These are phyloP conservation scores for Jaminaea rosea DNA, from an alignment of 1,284 basidiomycete genomes.

Conservation along the genomic window DNA sequence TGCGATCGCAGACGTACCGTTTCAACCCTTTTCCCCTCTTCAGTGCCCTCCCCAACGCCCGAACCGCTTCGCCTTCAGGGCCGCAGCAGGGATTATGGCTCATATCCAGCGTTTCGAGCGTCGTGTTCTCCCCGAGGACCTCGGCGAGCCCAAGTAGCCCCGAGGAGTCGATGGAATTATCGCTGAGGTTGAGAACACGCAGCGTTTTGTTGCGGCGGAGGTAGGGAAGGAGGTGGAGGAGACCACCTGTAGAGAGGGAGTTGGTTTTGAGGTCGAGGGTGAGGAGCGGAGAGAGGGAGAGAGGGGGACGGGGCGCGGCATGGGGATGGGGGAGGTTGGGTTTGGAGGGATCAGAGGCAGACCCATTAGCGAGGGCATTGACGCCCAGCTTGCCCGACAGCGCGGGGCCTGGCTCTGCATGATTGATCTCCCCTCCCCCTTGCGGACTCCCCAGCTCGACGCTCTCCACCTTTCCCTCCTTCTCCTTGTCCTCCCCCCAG, in stretches of 20 bases:
- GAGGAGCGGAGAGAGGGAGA: too few relatives aligned
- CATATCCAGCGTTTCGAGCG: constrained; percentile 84
- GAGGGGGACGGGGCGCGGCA: too few relatives aligned
- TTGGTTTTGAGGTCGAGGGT: constrained; percentile 87
- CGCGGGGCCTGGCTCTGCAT: constrained; percentile 28
- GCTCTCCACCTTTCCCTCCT: too few relatives aligned
- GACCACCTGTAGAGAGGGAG: constrained; percentile 62
- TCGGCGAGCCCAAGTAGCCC: constrained; percentile 77
- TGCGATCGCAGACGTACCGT: too few relatives aligned
- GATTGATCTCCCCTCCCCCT: too few relatives aligned
- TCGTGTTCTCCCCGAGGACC: constrained; percentile 88
- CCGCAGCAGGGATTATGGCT: constrained; percentile 88
- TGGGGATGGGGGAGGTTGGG: too few relatives aligned
- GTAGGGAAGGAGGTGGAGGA: constrained; percentile 84
- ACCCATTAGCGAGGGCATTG: too few relatives aligned
- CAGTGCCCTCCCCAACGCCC: too few relatives aligned
- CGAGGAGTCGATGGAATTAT: constrained; percentile 79
- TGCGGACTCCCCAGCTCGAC: too few relatives aligned
- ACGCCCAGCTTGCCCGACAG: constrained; percentile 49
- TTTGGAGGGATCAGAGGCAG: too few relatives aligned
- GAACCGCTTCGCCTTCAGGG: constrained; percentile 76
- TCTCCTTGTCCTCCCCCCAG: too few relatives aligned
- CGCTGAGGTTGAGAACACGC: constrained; percentile 83
- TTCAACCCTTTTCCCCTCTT: too few relatives aligned
- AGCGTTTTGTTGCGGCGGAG: constrained; percentile 90